Percentiles rank a stretch among this genome's conserved stretches.
Evolutionary conservation across 1,284 basidiomycete species (phyloP).

Genomic region (Ganoderma lucidum): DNA sequence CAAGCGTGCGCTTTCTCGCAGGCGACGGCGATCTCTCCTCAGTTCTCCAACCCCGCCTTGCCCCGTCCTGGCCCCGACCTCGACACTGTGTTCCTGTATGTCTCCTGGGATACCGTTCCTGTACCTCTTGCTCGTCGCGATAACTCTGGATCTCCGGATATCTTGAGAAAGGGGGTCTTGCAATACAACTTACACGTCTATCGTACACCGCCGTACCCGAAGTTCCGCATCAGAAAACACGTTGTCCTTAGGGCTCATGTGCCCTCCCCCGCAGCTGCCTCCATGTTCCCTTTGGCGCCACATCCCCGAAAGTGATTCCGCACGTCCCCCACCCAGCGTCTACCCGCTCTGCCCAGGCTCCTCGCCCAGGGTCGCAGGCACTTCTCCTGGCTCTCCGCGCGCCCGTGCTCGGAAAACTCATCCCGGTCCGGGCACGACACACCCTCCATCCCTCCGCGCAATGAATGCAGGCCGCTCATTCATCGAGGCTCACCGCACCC

Average conservation of each 20-base stretch:
- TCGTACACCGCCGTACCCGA: conserved; percentile 16
- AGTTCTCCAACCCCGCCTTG: background rate
- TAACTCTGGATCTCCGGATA: background rate
- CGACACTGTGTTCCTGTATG: background rate
- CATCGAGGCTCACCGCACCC: conserved; percentile 22
- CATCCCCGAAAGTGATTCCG: conserved; percentile 10
- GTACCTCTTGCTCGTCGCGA: background rate
- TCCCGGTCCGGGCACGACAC: background rate
- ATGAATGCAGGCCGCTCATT: conserved; percentile 12
- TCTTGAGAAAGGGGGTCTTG: background rate
- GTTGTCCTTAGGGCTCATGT: conserved; percentile 28
- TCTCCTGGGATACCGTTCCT: conserved; percentile 5
- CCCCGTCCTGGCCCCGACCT: background rate
- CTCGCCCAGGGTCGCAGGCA: conserved; percentile 9
- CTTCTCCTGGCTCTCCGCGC: background rate
- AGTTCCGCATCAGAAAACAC: conserved; percentile 32
- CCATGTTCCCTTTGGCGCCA: conserved; percentile 21
- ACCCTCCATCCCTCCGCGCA: background rate
- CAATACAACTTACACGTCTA: conserved; percentile 16
- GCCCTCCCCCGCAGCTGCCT: conserved; percentile 19
- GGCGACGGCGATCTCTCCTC: conserved; percentile 3
- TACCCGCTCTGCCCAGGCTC: background rate
- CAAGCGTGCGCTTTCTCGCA: background rate
- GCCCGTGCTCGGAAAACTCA: conserved; percentile 1
- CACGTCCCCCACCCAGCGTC: conserved; percentile 3